Evolutionary conservation across 1,284 basidiomycete species (phyloP), one percentile per base, ranked within the genome.

Genomic region (Malassezia psittaci): DNA sequence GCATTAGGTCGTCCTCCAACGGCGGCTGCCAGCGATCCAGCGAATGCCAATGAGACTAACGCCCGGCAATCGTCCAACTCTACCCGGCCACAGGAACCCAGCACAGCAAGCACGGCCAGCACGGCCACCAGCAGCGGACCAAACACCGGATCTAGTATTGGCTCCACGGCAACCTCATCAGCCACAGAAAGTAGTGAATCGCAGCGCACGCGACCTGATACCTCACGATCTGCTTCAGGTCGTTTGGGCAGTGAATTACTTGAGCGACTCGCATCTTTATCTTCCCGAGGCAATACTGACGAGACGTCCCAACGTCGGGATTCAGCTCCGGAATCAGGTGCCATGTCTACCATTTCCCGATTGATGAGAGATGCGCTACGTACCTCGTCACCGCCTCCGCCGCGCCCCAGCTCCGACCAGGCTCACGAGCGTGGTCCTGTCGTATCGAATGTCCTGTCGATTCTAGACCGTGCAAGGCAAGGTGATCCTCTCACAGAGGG

Each of bases 391-490:
- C 12, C 51, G 8, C 9, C 24, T n/a, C 36, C 51, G 16, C n/a
- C 43, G 7, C 40, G 12, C 12, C 21, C 53, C 7, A 18, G 12
- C 18, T 19, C 21, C 18, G 4, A 41, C 5, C 18, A 46, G 12
- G 8, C 51, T 7, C 24, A 12, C 5, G 13, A 40, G 10, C 1
- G 38, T n/a, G 15, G 15, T 18, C 12, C 42, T 16, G 24, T 39
- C 11, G 32, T 45, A 8, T 18, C 43, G 12, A 48, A 50, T 13
- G 24, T 57, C 7, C 24, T 52, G 16, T 18, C 33, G 1, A 52
- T 62, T 11, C 55, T 68, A 4, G 60, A 60, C 13, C 58, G 61
- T 9, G 66, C 66, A 21, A 49, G 66, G 19, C 60, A 65, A 16
- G 64, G 64, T 0, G 50, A 60, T 16, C 45, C 66, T 24, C 39